Base-by-base conservation (phyloP, 2,329 filamentous ascomycete species). In the Spiromastix sp. region DNA sequence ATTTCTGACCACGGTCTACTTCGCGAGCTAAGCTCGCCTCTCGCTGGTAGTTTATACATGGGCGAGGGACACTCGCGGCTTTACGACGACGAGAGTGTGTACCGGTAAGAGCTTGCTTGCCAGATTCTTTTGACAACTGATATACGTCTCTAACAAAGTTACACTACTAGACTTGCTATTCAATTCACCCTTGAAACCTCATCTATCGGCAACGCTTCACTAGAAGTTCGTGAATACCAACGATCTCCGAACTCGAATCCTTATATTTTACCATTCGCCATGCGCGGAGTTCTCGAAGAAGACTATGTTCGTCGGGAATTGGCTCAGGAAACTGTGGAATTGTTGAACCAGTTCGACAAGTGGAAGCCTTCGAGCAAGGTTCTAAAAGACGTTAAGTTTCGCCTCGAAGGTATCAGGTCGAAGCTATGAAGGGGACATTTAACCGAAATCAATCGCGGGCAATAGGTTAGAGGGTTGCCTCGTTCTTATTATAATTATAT, bases 41-140 rank as follows among this genome's bases (percentile, higher is more conserved):
- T 98, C 2, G 91, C 91, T 1, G 91, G 91, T 17, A 93, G 83
- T 38, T 69, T 98, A 0, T 95, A 95, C 51, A 78, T 79, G 6
- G 91, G 91, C 29, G 89, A 94, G 51, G 91, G 91, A 2, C 91
- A 98, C 60, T 93, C 85, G 4, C 75, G 87, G 28, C 74, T 98
- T 4, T 96, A 98, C 56, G 87, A 93, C 48, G 91, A 98, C 37
- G 71, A 78, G 4, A 74, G 77, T 26, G 82, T 96, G 13, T 98
- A 96, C 57, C 76, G 82, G 61, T 77, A 66, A 50, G 71, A 62
- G 12, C 3, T 22, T 18, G 11, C 30, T 15, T 17, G 15, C 11
- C 12, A 5, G 9, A 29, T 21, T 9, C 16, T 17, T 32, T 20
- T 21, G 28, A 11, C 18, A 21, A 3, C n/a, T 9, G 17, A 27